Percentiles rank a stretch among this genome's conserved stretches.
These are phyloP conservation scores for Wickerhamomyces sp. DNA, from an alignment of 1,139 yeast genomes.

Conservation along the genomic window DNA sequence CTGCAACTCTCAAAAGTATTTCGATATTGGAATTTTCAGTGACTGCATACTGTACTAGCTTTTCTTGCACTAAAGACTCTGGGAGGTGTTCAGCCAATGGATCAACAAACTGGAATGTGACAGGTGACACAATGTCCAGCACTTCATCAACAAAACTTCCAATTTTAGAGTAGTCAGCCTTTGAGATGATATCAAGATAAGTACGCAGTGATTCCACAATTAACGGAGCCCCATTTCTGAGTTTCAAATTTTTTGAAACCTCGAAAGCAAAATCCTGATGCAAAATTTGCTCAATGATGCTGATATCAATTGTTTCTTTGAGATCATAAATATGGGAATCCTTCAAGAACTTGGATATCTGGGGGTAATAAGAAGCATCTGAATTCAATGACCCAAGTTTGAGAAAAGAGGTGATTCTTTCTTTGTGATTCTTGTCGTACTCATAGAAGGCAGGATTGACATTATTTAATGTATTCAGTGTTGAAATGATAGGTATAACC, in stretches of 20 bases:
- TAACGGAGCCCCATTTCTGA: conserved; percentile 22
- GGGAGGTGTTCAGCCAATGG: conserved; percentile 10
- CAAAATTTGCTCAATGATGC: conserved; percentile 18
- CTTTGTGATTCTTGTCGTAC: conserved; percentile 40
- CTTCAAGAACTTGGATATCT: conserved; percentile 19
- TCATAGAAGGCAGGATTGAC: conserved; percentile 47
- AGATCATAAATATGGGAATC: conserved; percentile 5
- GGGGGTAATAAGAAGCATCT: conserved; percentile 41
- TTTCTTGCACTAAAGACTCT: conserved; percentile 1
- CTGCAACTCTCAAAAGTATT: conserved; percentile 10
- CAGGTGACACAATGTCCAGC: conserved; percentile 7
- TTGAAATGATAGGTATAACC: conserved; percentile 45
- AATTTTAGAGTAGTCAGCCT: not conserved
- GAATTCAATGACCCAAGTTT: conserved; percentile 50
- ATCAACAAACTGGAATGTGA: conserved; percentile 8
- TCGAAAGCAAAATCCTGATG: conserved; percentile 22
- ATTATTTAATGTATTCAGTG: conserved; percentile 38
- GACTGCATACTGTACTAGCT: conserved; percentile 4
- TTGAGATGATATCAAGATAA: conserved; percentile 7
- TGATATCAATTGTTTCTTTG: conserved; percentile 6
- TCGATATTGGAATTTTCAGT: conserved; percentile 2
- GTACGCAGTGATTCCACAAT: conserved; percentile 22
- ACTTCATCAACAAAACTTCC: conserved; percentile 10
- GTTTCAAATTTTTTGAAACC: conserved; percentile 25
- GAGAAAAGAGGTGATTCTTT: conserved; percentile 41